Conservation (phyloP, 306 rosid species). For the Castanea mollissima region DNA sequence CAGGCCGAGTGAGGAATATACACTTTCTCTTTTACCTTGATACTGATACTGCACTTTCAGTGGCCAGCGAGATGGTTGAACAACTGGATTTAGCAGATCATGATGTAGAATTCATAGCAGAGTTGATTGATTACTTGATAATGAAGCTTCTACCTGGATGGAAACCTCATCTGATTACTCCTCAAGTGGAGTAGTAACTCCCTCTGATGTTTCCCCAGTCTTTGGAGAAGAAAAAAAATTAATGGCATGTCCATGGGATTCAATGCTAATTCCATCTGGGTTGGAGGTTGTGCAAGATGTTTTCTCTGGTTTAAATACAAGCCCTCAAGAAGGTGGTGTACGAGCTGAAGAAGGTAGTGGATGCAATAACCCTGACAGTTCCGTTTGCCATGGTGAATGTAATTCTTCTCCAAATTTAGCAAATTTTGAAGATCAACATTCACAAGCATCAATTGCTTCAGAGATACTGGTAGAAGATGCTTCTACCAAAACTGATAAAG, state of each 20-base stretch:
- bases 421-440: constrained; percentile 37
- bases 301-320: constrained; percentile 22
- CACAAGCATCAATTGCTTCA: constrained; percentile 41
- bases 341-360: constrained; percentile 15
- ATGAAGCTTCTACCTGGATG: constrained; percentile 67
- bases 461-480: constrained; percentile 31
- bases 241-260: constrained; percentile 39
- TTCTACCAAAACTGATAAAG: constrained; percentile 28
- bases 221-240: constrained; percentile 28
- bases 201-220: constrained; percentile 24
- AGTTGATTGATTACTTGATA: constrained; percentile 79
- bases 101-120: constrained; percentile 82
- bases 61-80: constrained; percentile 91
- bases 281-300: constrained; percentile 28
- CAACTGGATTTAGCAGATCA: constrained; percentile 70
- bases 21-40: constrained; percentile 83
- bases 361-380: constrained; percentile 1
- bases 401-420: constrained; percentile 42
- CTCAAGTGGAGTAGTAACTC: constrained; percentile 33
- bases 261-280: constrained; percentile 29
- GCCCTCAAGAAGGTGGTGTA: constrained; percentile 18
- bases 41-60: constrained; percentile 76
- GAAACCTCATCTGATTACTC: constrained; percentile 53
- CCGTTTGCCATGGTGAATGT: constrained; percentile 8
- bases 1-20: constrained; percentile 75